phyloP scores from a whole-genome alignment of 2,329 filamentous ascomycete genomes.

The Rutstroemia sp. region DNA sequence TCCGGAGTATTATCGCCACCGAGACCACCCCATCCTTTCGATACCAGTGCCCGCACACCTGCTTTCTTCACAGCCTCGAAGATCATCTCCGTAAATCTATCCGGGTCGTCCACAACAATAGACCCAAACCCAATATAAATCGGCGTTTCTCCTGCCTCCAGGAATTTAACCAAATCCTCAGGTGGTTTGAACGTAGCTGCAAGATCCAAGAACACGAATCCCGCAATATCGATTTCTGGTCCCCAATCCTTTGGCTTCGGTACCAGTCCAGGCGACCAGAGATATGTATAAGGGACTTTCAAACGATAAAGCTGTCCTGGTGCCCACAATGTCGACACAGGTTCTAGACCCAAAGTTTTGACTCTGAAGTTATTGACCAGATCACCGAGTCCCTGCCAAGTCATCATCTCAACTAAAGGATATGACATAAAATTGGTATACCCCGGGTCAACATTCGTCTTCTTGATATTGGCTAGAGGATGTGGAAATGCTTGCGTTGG shows the following conservation, averaged over 20 bases:
- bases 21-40: conserved; percentile 69
- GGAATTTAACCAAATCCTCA: conserved; percentile 45
- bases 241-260: conserved; percentile 65
- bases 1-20: conserved; percentile 53
- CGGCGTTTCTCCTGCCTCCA: conserved; percentile 49
- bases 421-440: conserved; percentile 79
- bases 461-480: conserved; percentile 68
- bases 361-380: conserved; percentile 68
- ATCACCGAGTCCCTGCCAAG: conserved; percentile 84
- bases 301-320: conserved; percentile 65
- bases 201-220: conserved; percentile 70
- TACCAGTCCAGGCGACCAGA: conserved; percentile 60
- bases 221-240: conserved; percentile 62
- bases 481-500: conserved; percentile 66
- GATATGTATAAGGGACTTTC: conserved; percentile 69
- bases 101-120: conserved; percentile 67
- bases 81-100: conserved; percentile 62
- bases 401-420: conserved; percentile 75
- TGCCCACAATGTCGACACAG: conserved; percentile 70
- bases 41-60: conserved; percentile 64
- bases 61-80: conserved; percentile 59
- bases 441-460: conserved; percentile 61
- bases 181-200: conserved; percentile 55
- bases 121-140: conserved; percentile 73
- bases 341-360: conserved; percentile 62